Base-by-base conservation (phyloP, 306 rosid genomes). In the Pyrus pyrifolia region DNA sequence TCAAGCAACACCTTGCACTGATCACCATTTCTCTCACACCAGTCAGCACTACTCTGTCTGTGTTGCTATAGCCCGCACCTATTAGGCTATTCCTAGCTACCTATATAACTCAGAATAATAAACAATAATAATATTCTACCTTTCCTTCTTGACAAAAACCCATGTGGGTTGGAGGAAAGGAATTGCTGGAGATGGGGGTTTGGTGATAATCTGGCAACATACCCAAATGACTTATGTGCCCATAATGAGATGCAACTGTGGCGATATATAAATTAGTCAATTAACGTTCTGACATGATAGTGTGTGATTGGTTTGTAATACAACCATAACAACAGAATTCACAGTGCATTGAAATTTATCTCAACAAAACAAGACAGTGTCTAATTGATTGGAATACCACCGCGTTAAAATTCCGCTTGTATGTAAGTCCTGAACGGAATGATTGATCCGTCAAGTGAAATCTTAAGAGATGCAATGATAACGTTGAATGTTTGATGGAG, bases 1-100 rank as follows among this genome's bases (percentile, higher is more conserved):
- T 76, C 86, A 83, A 27, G 84, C 83, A 74, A 22, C 77, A 51
- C 70, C 87, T 84, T 6, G 60, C 38, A n/a, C 80, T 49, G 58
- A 51, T 59, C 6, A 52, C 72, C 90, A 88, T 88, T 25, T 76
- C 27, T 57, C 49, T 42, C 30, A 33, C 40, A 35, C 40, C 40
- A 35, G 29, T 35, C 13, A 21, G 22, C 53, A 12, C 35, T 2
- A 6, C 44, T 52, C 2, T 14, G 13, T 40, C 42, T 38, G 2
- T 38, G 42, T 38, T 33, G 23, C 17, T n/a, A 19, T 13, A 14
- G 6, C 4, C 66, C 29, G 2, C 30, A 6, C 1, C 1, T 13
- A 25, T 25, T 25, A 25, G 27, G 0, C 27, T 25, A 61, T 13
- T 61, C 1, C 17, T 4, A 11, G 30, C 63, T 22, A 11, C 7